Base-by-base conservation (phyloP, 2,329 filamentous ascomycete species). In the Verticillium zaregamsianum region DNA sequence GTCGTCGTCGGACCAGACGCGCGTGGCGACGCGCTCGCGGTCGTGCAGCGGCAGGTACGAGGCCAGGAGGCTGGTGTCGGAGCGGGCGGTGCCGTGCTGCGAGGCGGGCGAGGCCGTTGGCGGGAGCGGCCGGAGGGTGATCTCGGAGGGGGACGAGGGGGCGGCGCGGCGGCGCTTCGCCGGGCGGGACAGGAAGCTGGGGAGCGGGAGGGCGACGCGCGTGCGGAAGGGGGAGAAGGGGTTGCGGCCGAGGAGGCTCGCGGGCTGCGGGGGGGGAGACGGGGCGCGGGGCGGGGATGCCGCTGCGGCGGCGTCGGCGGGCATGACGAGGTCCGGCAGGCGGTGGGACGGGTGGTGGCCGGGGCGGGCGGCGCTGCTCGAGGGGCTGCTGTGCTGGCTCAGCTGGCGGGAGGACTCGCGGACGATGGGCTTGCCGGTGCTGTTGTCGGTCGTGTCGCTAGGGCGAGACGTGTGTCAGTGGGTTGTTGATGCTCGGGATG, bases 171-270 rank as follows among this genome's bases (percentile, higher is more conserved):
- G 65, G 1, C 71, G 33, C 2, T 66, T 60, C 39, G 70, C 66
- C 3, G 25, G 25, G 3, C n/a, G 23, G 23, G 49, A 32, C 32
- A 35, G n/a, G 25, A 54, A 28, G 33, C 15, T 17, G 2, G 70
- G 66, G 4, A 68, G 62, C 17, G 63, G 64, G 15, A 49, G 6
- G 61, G 70, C 67, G 63, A 73, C 62, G 20, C 65, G 68, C n/a
- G 72, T 75, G 57, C 72, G 71, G 67, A 76, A 74, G 52, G 69
- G 68, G 40, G 76, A 75, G 40, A 76, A 75, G 20, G 73, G 73
- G 61, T 74, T 76, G 23, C 66, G 68, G 32, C 61, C 59, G 6
- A 64, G 65, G 57, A 66, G 56, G 20, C 63, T 65, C 33, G 61
- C 28, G 8, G 61, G 55, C 14, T 60, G 52, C 9, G 33, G 66